A percentile compares a stretch with the other conserved stretches of the same genome.
phyloP scores from a whole-genome alignment of 345 rosid species.

The Barbarea vulgaris region DNA sequence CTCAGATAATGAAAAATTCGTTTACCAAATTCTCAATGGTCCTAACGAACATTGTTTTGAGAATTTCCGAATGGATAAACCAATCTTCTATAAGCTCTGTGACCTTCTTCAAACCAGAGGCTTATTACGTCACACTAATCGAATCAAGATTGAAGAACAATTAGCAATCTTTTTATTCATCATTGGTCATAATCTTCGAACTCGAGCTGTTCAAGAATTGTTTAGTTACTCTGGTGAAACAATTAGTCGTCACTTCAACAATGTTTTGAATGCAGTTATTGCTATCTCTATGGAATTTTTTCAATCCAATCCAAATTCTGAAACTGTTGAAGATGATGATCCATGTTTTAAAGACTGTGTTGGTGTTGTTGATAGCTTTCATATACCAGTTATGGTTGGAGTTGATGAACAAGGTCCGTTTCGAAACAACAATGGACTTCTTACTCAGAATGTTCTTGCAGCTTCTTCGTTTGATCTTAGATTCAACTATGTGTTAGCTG shows the following conservation, averaged over 20 bases:
- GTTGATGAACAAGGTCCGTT: slow-evolving; percentile 94
- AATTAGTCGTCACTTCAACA: slow-evolving; percentile 93
- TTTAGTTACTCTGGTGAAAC: slow-evolving; percentile 89
- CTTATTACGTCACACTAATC: slow-evolving; percentile 81
- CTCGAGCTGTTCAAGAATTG: slow-evolving; percentile 82
- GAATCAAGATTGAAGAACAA: slow-evolving; percentile 91
- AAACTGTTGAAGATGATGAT: slow-evolving; percentile 49
- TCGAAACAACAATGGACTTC: slow-evolving; percentile 67
- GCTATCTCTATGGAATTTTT: slow-evolving; percentile 75
- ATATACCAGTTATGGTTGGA: slow-evolving; percentile 86
- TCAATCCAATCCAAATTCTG: slow-evolving; percentile 47
- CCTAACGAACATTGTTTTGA: slow-evolving; percentile 64
- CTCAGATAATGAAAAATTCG: slow-evolving; percentile 63
- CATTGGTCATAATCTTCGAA: slow-evolving; percentile 82
- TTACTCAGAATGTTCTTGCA: slow-evolving; percentile 79
- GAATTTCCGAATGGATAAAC: slow-evolving; percentile 91
- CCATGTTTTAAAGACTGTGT: slow-evolving; percentile 88
- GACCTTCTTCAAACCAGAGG: slow-evolving; percentile 73
- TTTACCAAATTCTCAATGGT: slow-evolving; percentile 76
- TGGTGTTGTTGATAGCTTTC: slow-evolving; percentile 85
- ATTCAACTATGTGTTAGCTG: slow-evolving; percentile 87
- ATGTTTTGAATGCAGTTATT: slow-evolving; percentile 77
- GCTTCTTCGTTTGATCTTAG: slow-evolving; percentile 83
- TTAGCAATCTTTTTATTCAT: slow-evolving; percentile 83
- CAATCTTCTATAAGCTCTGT: slow-evolving; percentile 80